phyloP scores from a whole-genome alignment of 495 filamentous ascomycete genomes.

The Aspergillus sclerotiicarbonarius region DNA sequence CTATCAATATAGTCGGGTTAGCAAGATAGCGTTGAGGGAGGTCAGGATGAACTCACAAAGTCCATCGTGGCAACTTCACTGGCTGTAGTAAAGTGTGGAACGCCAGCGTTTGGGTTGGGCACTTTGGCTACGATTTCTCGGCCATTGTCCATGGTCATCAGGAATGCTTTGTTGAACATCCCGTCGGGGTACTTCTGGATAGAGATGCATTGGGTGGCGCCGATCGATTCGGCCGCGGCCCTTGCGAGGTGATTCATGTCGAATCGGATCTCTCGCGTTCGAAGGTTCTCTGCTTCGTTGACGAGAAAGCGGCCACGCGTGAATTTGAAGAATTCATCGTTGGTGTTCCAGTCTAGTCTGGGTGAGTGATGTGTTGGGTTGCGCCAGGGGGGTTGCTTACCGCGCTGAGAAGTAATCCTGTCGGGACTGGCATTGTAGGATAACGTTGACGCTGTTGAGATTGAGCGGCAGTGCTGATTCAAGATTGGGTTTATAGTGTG shows the following conservation, averaged over 20 bases:
- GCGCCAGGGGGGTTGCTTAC: slow-evolving; percentile 15
- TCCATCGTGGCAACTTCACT: slow-evolving; percentile 45
- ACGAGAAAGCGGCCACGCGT: slow-evolving; percentile 38
- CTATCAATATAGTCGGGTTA: slow-evolving; percentile 15
- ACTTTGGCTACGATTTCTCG: slow-evolving; percentile 35
- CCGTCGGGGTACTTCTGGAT: slow-evolving; percentile 35
- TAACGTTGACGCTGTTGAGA: slow-evolving; percentile 9
- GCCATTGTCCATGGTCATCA: slow-evolving; percentile 43
- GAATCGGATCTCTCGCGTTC: slow-evolving; percentile 34
- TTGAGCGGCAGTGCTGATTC: slow-evolving; percentile 16
- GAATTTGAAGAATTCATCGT: slow-evolving; percentile 35
- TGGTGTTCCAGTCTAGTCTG: slow-evolving; percentile 31
- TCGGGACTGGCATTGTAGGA: slow-evolving; percentile 6
- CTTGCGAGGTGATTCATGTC: slow-evolving; percentile 33
- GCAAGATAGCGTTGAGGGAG: slow-evolving; percentile 9
- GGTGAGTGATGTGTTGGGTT: slow-evolving; percentile 14
- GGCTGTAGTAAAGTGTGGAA: slow-evolving; percentile 32
- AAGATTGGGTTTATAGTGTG: slow-evolving; percentile 10
- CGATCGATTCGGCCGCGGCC: slow-evolving; percentile 34
- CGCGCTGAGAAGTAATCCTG: slow-evolving; percentile 15
- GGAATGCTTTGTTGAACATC: slow-evolving; percentile 41
- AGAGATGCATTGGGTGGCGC: slow-evolving; percentile 29
- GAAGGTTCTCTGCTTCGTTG: slow-evolving; percentile 33
- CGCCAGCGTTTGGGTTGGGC: slow-evolving; percentile 37
- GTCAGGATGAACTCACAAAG: slow-evolving; percentile 27